Evolutionary conservation across 2,329 filamentous ascomycete genomes (phyloP).

Genomic region (Fusarium beomiforme): DNA sequence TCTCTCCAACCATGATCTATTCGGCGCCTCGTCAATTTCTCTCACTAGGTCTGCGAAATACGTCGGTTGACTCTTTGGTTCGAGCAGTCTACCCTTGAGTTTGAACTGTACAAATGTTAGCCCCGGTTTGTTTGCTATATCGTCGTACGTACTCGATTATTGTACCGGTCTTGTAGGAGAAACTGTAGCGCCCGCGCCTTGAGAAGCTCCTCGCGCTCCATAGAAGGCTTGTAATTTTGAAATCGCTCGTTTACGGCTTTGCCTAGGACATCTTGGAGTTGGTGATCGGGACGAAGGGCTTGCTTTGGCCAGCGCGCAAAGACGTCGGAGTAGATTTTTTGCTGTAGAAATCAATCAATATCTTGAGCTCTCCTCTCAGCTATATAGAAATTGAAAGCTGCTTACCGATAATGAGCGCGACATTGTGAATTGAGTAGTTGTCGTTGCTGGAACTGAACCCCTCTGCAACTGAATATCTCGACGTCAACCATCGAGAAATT

Average conservation of each 20-base stretch:
- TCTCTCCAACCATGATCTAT: conserved; percentile 62
- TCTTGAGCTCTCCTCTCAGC: background rate
- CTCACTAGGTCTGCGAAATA: conserved; percentile 70
- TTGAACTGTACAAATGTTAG: conserved; percentile 47
- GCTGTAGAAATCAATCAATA: conserved; percentile 31
- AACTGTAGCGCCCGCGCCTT: conserved; percentile 70
- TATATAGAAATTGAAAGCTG: no score
- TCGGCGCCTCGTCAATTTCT: conserved; percentile 72
- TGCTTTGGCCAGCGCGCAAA: conserved; percentile 71
- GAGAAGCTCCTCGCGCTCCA: conserved; percentile 61
- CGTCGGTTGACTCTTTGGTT: conserved; percentile 70
- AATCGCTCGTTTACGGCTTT: conserved; percentile 50
- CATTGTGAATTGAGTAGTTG: conserved; percentile 42
- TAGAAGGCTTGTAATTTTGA: conserved; percentile 44
- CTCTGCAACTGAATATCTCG: conserved; percentile 22
- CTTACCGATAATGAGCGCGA: conserved; percentile 48
- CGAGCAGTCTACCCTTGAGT: conserved; percentile 60
- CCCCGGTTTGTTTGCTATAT: background rate
- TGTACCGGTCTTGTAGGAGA: conserved; percentile 68
- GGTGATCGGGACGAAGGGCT: conserved; percentile 68
- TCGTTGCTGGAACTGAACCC: conserved; percentile 7
- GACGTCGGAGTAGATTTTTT: conserved; percentile 51
- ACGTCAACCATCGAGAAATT: conserved; percentile 45
- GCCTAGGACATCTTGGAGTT: conserved; percentile 67
- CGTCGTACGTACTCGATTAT: conserved; percentile 58